A percentile compares a stretch with the other conserved stretches of the same genome.
Conservation (phyloP, 108 stramenopile species). For the Skeletonema marinoi region DNA sequence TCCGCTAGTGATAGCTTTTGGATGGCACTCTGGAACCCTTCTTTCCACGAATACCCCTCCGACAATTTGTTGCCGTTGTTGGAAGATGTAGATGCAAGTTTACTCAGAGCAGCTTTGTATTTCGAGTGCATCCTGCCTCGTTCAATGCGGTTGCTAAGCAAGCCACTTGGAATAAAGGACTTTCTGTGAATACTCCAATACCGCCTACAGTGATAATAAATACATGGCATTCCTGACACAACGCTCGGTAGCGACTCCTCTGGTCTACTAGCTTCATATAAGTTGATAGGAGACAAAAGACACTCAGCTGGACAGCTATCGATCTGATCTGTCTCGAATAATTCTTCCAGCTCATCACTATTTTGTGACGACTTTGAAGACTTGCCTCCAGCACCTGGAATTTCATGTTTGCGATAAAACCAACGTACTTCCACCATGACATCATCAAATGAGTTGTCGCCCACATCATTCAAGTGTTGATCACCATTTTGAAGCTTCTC, state of each 20-base stretch:
- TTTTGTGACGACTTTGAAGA: constrained; percentile 8
- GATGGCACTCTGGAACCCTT: constrained; percentile 60
- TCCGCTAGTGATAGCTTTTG: constrained; percentile 71
- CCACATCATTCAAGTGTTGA: background rate
- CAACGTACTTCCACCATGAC: constrained; percentile 73
- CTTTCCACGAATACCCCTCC: constrained; percentile 45
- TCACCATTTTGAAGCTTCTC: constrained; percentile 6
- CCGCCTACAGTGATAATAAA: constrained; percentile 63
- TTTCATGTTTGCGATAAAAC: constrained; percentile 69
- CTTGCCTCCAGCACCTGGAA: constrained; percentile 42
- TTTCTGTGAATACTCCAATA: constrained; percentile 78
- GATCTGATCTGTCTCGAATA: constrained; percentile 83
- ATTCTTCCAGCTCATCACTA: constrained; percentile 50
- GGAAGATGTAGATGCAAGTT: background rate
- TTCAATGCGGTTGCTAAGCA: constrained; percentile 38
- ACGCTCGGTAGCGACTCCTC: constrained; percentile 1
- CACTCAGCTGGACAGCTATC: constrained; percentile 48
- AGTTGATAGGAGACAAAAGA: constrained; percentile 56
- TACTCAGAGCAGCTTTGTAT: constrained; percentile 51
- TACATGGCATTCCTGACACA: constrained; percentile 50
- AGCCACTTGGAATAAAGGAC: constrained; percentile 78
- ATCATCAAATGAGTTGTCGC: constrained; percentile 8
- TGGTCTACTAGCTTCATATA: constrained; percentile 21
- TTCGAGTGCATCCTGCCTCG: constrained; percentile 53
- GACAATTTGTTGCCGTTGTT: background rate